Conservation (phyloP, 2,329 filamentous ascomycete genomes). For the Catunica adiposa region DNA sequence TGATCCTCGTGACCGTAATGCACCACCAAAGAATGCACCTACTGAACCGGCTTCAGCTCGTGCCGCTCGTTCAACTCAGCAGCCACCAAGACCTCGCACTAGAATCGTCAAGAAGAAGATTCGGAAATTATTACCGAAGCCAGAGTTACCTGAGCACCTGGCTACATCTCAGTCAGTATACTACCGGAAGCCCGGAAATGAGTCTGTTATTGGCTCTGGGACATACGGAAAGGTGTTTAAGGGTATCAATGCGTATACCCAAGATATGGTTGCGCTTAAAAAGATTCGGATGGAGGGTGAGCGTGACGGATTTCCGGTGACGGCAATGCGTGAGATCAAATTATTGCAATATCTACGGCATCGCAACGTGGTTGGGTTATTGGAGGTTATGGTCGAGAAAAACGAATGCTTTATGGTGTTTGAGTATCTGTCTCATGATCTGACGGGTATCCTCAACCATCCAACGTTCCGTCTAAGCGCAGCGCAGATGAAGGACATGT, state of each 20-base stretch:
- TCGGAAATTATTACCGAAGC: constrained; percentile 54
- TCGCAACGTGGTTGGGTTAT: constrained; percentile 63
- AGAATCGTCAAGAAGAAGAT: constrained; percentile 51
- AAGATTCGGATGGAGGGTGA: constrained; percentile 90
- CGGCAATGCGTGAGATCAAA: constrained; percentile 81
- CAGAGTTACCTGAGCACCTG: constrained; percentile 54
- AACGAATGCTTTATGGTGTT: constrained; percentile 99
- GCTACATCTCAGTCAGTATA: constrained; percentile 76
- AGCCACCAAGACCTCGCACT: constrained; percentile 31
- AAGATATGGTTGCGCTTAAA: constrained; percentile 68
- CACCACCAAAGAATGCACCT: constrained; percentile 33
- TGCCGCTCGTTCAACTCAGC: constrained; percentile 16
- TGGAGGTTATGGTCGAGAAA: constrained; percentile 93
- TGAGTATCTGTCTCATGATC: constrained; percentile 89
- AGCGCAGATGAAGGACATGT: constrained; percentile 82
- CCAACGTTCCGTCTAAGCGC: constrained; percentile 73
- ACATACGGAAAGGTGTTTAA: constrained; percentile 96
- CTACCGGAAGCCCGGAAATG: constrained; percentile 89
- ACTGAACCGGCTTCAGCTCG: constrained; percentile 38
- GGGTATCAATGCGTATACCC: constrained; percentile 81
- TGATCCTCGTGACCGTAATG: constrained; percentile 22
- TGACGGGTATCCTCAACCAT: constrained; percentile 89
- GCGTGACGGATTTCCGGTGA: constrained; percentile 78
- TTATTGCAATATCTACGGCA: constrained; percentile 75
- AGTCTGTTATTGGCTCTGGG: constrained; percentile 86